Evolutionary conservation across 2,329 filamentous ascomycete genomes (phyloP), one percentile per base, ranked within the genome.

Genomic region (Xylaria sp.): DNA sequence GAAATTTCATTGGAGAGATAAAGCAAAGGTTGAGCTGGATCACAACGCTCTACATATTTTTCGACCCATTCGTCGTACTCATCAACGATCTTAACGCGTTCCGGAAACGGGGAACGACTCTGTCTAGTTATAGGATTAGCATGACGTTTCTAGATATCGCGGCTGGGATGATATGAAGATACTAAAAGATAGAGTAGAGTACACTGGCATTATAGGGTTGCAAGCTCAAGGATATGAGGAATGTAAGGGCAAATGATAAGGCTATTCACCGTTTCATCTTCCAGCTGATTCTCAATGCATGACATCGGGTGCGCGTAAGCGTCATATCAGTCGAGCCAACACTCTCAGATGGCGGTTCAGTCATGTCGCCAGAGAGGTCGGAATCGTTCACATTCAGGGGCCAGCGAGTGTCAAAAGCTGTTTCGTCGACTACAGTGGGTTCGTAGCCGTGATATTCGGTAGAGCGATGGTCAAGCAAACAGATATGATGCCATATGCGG

Each of bases 331-430:
- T 83, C 55, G 74, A 77, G 5, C 76, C 78, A 23, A 74, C 71
- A 1, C 43, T 58, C 31, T 67, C 62, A 6, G 23, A 38, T 10
- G 64, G 64, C 6, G 49, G 37, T 29, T 63, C 58, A 1, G 40
- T 72, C 77, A 80, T 81, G 7, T 78, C 77, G 1, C 77, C 79
- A 3, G 70, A 71, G 33, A 85, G 75, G 58, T 84, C 81, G 15
- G 76, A 78, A 61, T 85, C 83, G 56, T 85, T 81, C 63, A 84
- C 74, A 60, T 85, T 84, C 35, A 81, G 69, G 1, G 83, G 83
- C 49, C 81, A 71, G 49, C 74, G 75, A 23, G 79, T 80, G 64
- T 84, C 79, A 60, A 79, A 83, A n/a, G 51, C 57, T 65, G 76
- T 74, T 40, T 65, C 69, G 54, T 51, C 78, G 15, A 77, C 57